Base-by-base conservation (phyloP, 169 alveolate species). In the Plasmodium gonderi region DNA sequence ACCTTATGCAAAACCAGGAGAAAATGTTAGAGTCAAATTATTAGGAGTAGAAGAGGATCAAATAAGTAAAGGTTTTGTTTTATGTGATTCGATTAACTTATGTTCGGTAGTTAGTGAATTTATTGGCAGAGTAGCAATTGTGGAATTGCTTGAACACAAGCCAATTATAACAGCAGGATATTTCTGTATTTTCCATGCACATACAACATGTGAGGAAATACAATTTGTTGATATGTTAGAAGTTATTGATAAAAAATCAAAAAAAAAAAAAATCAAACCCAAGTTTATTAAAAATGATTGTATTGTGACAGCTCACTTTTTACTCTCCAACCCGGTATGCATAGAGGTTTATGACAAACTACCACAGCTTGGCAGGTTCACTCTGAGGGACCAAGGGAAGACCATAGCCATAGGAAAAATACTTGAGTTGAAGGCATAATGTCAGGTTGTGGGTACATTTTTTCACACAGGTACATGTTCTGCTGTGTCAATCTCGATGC, bases 81-180 rank as follows among this genome's bases (percentile, higher is more conserved):
- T 99, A 89, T 98, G 99, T 64, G 96, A 98, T 82, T 95, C 96
- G 76, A 97, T 97, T 45, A 91, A 95, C 77, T 98, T 98, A 45
- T 98, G 99, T 90, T 99, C 99, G 3, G 98, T 97, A 6, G 98
- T 98, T 60, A 80, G 95, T 44, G 97, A 96, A 91, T 98, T 98
- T 91, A 91, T 96, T 60, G 99, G 99, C 14, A 97, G 97, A 80
- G 92, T 98, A 23, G 96, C 96, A 12, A 93, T 98, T 45, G 95
- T 98, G 12, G 99, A 98, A 91, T 92, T 98, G 44, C 97, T 97
- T 42, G 99, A 97, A 72, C 99, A 97, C 87, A 95, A 98, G 65
- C 99, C 99, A 7, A 92, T 98, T 51, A 92, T 98, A 81, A 96
- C 99, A 8, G 97, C 98, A 5, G 99, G 99, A n/a, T 98, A 98